Percentiles rank a stretch among this genome's conserved stretches.
Evolutionary conservation across 2,329 filamentous ascomycete species (phyloP).

Genomic region (Paramyrothecium sp.): DNA sequence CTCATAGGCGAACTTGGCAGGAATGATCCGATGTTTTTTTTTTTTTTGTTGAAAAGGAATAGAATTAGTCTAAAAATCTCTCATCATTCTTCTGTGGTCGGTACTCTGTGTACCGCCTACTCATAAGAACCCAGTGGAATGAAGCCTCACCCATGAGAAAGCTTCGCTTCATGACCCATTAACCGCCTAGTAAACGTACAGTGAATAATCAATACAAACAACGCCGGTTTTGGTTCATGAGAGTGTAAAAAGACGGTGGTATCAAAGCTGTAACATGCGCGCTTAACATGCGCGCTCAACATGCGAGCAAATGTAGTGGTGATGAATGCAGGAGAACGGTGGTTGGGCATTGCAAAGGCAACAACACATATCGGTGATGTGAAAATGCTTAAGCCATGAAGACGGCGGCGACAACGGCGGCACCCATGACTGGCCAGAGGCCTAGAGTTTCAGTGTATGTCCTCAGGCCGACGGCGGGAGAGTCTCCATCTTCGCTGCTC

Average conservation of each 20-base stretch:
- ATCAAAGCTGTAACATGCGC: neutral
- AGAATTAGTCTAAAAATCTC: no score
- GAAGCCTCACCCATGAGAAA: neutral
- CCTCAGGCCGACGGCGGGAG: slow-evolving; percentile 28
- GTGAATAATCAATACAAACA: neutral
- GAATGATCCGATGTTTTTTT: no score
- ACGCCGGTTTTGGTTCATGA: neutral
- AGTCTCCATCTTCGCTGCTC: slow-evolving; percentile 10
- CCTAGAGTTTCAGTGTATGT: slow-evolving; percentile 37
- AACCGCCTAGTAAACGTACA: slow-evolving; percentile 8
- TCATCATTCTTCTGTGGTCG: no score
- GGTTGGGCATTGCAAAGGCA: no score
- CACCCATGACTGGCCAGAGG: slow-evolving; percentile 46
- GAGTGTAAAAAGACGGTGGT: neutral
- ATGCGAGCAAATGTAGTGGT: neutral
- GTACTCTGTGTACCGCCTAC: no score
- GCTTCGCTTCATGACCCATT: neutral
- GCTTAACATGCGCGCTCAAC: neutral
- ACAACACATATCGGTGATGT: neutral
- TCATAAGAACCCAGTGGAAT: no score
- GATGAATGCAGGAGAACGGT: slow-evolving; percentile 8
- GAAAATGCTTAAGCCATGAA: slow-evolving; percentile 34
- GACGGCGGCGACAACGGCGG: slow-evolving; percentile 42
- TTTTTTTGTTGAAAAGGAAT: no score
- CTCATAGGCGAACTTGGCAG: no score